Percentiles rank a stretch among this genome's conserved stretches.
These are phyloP conservation scores for Rhizopogon roseolus DNA, from an alignment of 768 basidiomycete genomes.

Conservation along the genomic window DNA sequence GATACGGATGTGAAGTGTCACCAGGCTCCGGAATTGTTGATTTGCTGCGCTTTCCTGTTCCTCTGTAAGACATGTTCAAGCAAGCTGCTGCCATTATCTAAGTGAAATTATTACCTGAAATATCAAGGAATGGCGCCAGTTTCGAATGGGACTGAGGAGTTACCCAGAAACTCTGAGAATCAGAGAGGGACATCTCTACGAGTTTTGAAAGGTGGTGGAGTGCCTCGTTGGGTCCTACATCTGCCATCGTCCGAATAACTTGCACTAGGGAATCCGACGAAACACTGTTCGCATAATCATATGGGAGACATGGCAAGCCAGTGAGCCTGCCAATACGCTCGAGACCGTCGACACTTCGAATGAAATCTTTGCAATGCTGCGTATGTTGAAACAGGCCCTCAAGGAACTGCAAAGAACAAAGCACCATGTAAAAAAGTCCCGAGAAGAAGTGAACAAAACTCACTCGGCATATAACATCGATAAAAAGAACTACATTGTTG, in stretches of 20 bases:
- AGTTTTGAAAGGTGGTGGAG: conserved; percentile 64
- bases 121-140: conserved; percentile 59
- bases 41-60: conserved; percentile 50
- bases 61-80: conserved; percentile 25
- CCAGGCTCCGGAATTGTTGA: conserved; percentile 62
- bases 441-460: conserved; percentile 15
- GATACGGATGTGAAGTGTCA: conserved; percentile 73
- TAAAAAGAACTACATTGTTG: conserved; percentile 70
- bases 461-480: conserved; percentile 77
- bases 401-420: conserved; percentile 56
- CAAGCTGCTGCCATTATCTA: not conserved
- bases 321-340: conserved; percentile 72
- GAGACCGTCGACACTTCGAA: conserved; percentile 68
- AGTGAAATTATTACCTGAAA: conserved; percentile 30
- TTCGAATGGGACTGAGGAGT: conserved; percentile 49
- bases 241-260: conserved; percentile 85
- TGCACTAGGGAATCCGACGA: conserved; percentile 86
- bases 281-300: conserved; percentile 80
- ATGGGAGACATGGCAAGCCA: conserved; percentile 81
- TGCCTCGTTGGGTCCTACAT: conserved; percentile 76
- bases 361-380: conserved; percentile 87
- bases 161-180: conserved; percentile 72
- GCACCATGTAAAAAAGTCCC: not conserved
- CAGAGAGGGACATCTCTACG: conserved; percentile 63
- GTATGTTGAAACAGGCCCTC: conserved; percentile 94